Percentiles rank a stretch among this genome's conserved stretches.
Evolutionary conservation across 495 filamentous ascomycete genomes (phyloP).

Genomic region (Aspergillus egyptiacus): DNA sequence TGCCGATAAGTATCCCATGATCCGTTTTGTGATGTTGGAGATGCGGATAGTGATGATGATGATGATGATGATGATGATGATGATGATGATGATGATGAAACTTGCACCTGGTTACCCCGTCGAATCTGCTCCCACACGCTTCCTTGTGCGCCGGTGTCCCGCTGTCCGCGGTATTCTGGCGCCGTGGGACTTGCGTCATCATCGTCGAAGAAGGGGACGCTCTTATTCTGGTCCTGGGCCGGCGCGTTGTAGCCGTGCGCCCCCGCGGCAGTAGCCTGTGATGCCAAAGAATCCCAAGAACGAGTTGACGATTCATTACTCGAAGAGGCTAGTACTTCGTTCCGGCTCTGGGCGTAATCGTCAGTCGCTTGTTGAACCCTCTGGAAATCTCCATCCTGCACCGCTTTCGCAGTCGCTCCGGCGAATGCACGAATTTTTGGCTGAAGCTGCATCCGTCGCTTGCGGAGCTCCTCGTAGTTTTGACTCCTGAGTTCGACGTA

Average conservation of each 20-base stretch:
- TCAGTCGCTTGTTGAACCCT: constrained; percentile 2
- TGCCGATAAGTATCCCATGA: constrained; percentile 4
- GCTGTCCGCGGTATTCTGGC: constrained; percentile 28
- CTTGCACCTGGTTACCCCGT: constrained; percentile 20
- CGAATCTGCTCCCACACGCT: constrained; percentile 42
- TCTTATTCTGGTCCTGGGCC: background rate
- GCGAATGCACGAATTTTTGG: too few species aligned
- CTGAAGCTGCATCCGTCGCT: constrained; percentile 2
- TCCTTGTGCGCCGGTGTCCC: constrained; percentile 12
- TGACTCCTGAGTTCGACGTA: constrained; percentile 15
- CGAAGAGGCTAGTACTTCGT: background rate
- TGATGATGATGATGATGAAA: too few species aligned
- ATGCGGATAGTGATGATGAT: background rate
- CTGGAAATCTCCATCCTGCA: too few species aligned
- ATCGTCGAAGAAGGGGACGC: constrained; percentile 29
- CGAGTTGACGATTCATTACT: background rate
- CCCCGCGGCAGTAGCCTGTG: too few species aligned
- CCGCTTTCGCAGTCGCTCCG: too few species aligned
- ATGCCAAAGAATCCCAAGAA: background rate
- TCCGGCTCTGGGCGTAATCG: background rate
- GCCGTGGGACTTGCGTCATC: constrained; percentile 39
- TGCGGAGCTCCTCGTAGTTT: constrained; percentile 22
- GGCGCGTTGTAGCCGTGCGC: background rate
- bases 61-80: too few species aligned
- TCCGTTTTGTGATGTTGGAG: background rate